Conservation (phyloP, 148 eudicot species). For the Fallopia convolvulus region DNA sequence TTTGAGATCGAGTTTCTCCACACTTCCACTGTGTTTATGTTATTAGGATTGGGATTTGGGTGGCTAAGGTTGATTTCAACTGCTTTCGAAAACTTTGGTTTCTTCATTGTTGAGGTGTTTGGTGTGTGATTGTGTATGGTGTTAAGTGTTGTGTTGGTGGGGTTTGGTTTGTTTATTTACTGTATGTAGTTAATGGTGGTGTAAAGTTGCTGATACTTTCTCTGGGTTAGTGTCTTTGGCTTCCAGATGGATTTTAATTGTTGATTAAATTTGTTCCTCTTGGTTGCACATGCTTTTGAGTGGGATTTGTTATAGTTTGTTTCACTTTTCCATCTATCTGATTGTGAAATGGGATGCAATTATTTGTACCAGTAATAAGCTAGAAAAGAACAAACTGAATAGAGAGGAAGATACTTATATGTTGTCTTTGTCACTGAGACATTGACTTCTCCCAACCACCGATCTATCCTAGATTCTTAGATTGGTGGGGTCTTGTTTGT, state of each 20-base stretch:
- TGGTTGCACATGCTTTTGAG: too few species aligned
- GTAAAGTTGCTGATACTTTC: not conserved
- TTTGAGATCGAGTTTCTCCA: too few species aligned
- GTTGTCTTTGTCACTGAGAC: not conserved
- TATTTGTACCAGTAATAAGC: not conserved
- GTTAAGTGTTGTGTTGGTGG: not conserved
- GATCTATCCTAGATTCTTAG: not conserved
- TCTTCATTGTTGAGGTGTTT: not conserved
- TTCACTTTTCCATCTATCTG: not conserved
- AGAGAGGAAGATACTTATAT: not conserved
- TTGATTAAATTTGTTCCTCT: not conserved
- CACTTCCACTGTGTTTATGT: not conserved
- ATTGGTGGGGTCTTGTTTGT: conserved; percentile 1
- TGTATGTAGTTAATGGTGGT: not conserved
- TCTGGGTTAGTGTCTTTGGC: conserved; percentile 1
- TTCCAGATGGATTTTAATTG: not conserved
- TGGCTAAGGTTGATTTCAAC: not conserved
- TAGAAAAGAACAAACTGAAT: not conserved
- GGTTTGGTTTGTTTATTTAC: not conserved
- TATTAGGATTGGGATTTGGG: not conserved
- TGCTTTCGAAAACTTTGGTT: not conserved
- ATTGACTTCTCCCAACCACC: not conserved
- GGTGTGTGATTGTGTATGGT: not conserved
- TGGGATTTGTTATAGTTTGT: too few species aligned
- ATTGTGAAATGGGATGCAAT: not conserved